Evolutionary conservation across 768 basidiomycete genomes (phyloP), one percentile per base, ranked within the genome.

Genomic region (Neoboletus magnificus): DNA sequence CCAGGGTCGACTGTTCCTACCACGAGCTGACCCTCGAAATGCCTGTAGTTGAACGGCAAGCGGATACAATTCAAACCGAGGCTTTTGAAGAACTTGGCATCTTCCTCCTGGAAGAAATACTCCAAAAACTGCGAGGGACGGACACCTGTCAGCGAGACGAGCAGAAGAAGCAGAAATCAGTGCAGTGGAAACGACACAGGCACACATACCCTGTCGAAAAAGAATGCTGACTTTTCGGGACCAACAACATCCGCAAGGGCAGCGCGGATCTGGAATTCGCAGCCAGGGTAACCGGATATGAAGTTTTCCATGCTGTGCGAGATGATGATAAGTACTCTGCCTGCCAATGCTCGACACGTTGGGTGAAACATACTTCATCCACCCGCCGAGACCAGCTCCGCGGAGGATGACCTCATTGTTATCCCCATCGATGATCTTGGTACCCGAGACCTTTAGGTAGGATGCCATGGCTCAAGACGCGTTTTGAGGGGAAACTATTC

Each of bases 11-110:
- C 12, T n/a, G 36, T 27, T 32, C 7, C 30, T 41, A 12, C 16
- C 23, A 18, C 41, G 8, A 8, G 25, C 13, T 54, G 49, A 64
- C 69, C 67, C 76, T 89, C 85, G 58, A 89, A 88, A 61, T 87
- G 85, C 32, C 78, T 78, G 65, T 91, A 89, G 66, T 87, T 89
- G 71, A 91, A 82, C 1, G 87, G 78, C 22, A 90, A 68, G 5
- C 91, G 84, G 50, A 92, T 86, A 64, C 84, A 89, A 73, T 93
- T 93, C 52, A 93, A 70, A 3, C 88, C 89, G 10, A 91, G 80
- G 51, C 79, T 84, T 61, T 84, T 86, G 77, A 87, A 92, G 75
- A 89, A 89, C 47, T 75, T 73, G 18, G 89, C 89, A 62, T 91
- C 91, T 35, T 76, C 76, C 22, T 89, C 87, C 50, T 78, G 76